Evolutionary conservation across 2,329 filamentous ascomycete genomes (phyloP), one percentile per base, ranked within the genome.

Genomic region (Laburnicola sp.): DNA sequence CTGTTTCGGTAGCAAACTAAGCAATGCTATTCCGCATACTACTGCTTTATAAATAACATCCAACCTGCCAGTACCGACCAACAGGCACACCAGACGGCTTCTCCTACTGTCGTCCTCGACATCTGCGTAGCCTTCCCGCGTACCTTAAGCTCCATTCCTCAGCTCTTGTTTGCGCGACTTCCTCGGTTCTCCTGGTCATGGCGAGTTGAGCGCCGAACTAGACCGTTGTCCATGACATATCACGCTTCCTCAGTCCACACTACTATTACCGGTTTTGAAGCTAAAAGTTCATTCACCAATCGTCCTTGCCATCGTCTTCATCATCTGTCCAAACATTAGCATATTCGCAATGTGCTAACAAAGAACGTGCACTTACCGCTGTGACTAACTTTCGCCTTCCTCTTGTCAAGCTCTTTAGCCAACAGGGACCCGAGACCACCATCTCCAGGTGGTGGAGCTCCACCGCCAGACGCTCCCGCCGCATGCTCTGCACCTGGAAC

Each of bases 311-410:
- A 60, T 90, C 86, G 61, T 79, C 77, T 72, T 91, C 88, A 61
- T 91, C 88, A 76, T 92, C 88, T 91, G 59, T 30, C 56, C 22
- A 31, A 21, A 22, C 52, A 54, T 75, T 62, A 74, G 66, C 51
- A 63, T 48, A 35, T 36, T 27, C 41, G 36, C 21, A 47, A 23
- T 30, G 4, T 37, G 40, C 44, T 57, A 50, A 43, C 9, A 32
- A 42, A 23, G 36, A 50, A 47, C 22, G 45, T 45, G 9, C 6
- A 65, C 64, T 85, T 84, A 97, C 93, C 93, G 80, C 90, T 96
- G 72, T 89, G 87, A 76, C 89, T 90, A 71, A 97, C 93, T 80
- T 96, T 96, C 74, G 91, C 85, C 79, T 97, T 97, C 73, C 93
- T 82, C 76, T 85, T 87, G 53, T 89, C 89, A 62, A 96, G 76